Evolutionary conservation across 495 filamentous ascomycete genomes (phyloP), one percentile per base, ranked within the genome.

Genomic region (Annulohypoxylon bovei): DNA sequence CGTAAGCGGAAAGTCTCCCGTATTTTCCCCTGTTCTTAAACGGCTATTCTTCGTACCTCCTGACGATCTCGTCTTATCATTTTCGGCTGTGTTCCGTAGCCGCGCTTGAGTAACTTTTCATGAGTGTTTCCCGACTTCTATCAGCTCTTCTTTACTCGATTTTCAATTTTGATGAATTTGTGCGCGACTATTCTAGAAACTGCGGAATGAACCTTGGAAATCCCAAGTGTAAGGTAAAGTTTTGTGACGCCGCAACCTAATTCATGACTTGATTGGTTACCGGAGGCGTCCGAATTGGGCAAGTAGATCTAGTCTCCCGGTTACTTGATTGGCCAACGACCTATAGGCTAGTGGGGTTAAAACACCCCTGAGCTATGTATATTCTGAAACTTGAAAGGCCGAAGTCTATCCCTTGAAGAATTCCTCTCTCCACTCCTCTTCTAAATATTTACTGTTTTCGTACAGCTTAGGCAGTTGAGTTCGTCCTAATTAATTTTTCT

Each of bases 331-430:
- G 70, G 70, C 30, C 32, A 6, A 28, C 6, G 7, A 6, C 11
- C 14, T 46, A 49, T 33, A 62, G 16, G 57, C 60, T 33, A 42
- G 40, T 22, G 16, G 59, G 47, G 33, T 46, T 55, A 32, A 6
- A 49, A 58, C 57, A 49, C 22, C 55, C 63, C 46, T 44, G 28
- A 58, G 39, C 32, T 32, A 53, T 28, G 28, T 53, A 37, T 56
- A 68, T 56, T 65, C 49, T 68, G 65, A 72, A 72, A 72, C 70
- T 68, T n/a, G 37, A 42, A 47, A 14, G 57, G n/a, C 16, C 60
- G 25, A 59, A 6, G 50, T 44, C 50, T 62, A 39, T 55, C 57
- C 69, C 52, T 32, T 64, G 11, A 33, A 32, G 49, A 53, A 53
- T 53, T 53, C 49, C 49, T 53, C 53, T 32, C 53, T 35, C 30